phyloP scores from a whole-genome alignment of 2,329 filamentous ascomycete species.

The Boeremia lycopersici region DNA sequence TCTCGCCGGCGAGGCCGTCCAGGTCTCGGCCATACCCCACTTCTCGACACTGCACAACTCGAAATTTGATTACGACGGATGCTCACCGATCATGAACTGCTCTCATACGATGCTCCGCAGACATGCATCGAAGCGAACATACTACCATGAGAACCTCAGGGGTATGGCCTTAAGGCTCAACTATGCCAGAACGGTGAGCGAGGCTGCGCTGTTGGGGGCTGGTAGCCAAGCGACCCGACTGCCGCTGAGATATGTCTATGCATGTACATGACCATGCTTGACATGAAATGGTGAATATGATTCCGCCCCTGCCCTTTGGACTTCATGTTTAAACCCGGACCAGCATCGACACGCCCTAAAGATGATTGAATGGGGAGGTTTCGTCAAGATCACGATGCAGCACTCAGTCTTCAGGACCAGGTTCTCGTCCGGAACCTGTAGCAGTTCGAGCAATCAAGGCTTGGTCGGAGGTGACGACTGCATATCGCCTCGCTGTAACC shows the following conservation, averaged over 20 bases:
- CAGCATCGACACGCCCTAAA: not conserved
- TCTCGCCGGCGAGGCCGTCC: conserved; percentile 6
- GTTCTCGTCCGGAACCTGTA: not conserved
- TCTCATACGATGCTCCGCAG: conserved; percentile 16
- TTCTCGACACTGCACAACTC: conserved; percentile 1
- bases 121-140: conserved; percentile 12
- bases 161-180: conserved; percentile 7
- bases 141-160: conserved; percentile 6
- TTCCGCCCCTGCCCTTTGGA: not conserved
- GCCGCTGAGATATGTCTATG: conserved; percentile 1
- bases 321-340: not conserved
- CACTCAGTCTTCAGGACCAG: not conserved
- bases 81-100: conserved; percentile 17
- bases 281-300: not conserved
- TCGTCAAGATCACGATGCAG: not conserved
- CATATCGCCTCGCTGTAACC: not conserved
- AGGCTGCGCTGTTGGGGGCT: conserved; percentile 7
- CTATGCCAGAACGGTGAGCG: conserved; percentile 5
- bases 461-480: not conserved
- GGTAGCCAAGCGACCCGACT: conserved; percentile 5
- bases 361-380: conserved; percentile 1
- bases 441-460: not conserved
- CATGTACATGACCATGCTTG: not conserved
- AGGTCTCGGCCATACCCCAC: conserved; percentile 2
- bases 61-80: conserved; percentile 3